phyloP scores from a whole-genome alignment of 2,329 filamentous ascomycete species.

The Trichoderma lentiforme region DNA sequence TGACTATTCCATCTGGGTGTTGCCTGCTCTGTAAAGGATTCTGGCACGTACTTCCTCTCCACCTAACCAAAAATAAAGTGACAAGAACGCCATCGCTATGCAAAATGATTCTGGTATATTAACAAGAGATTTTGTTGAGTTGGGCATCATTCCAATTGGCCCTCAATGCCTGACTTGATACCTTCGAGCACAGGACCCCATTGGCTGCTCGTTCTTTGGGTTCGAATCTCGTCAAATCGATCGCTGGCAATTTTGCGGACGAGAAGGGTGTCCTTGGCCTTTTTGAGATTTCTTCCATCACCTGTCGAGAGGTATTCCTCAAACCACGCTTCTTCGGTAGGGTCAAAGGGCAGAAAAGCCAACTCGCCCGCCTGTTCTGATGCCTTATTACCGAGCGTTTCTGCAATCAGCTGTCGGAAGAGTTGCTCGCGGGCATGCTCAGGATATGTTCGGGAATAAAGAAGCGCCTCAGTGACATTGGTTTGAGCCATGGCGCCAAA shows the following conservation, averaged over 20 bases:
- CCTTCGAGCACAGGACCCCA: constrained; percentile 52
- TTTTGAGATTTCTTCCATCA: constrained; percentile 60
- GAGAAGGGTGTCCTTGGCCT: constrained; percentile 69
- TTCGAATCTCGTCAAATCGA: constrained; percentile 47
- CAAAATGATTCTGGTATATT: neutral
- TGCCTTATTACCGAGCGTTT: constrained; percentile 45
- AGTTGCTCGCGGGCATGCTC: constrained; percentile 59
- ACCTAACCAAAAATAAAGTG: neutral
- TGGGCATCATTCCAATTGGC: constrained; percentile 29
- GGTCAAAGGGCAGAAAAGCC: constrained; percentile 67
- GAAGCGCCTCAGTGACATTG: constrained; percentile 69
- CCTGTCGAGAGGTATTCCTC: constrained; percentile 64
- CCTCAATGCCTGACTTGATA: constrained; percentile 44
- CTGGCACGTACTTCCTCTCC: neutral
- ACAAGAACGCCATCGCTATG: constrained; percentile 21
- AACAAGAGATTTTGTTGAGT: neutral
- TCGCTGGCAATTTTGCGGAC: constrained; percentile 71
- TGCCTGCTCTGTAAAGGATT: neutral
- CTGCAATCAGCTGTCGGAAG: constrained; percentile 62
- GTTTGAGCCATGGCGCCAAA: constrained; percentile 66
- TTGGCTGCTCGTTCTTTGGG: constrained; percentile 42
- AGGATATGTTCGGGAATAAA: constrained; percentile 65
- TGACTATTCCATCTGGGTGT: too few relatives aligned
- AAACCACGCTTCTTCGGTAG: constrained; percentile 71
- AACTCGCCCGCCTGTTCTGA: constrained; percentile 61